Conservation (phyloP, 495 filamentous ascomycete genomes). For the Aspergillus incahuasiensis region DNA sequence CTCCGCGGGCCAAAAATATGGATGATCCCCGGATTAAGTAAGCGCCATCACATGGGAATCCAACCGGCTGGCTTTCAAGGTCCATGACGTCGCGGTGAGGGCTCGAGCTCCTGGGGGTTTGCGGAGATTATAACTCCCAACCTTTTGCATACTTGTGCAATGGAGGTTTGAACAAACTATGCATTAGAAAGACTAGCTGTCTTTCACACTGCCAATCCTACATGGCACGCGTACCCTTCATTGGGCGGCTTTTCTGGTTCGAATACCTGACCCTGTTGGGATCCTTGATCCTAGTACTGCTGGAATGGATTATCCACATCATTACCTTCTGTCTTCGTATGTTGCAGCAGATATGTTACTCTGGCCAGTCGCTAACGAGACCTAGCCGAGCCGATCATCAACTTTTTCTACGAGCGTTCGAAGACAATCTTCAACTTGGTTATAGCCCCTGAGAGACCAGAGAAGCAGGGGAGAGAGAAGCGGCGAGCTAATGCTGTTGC, state of each 20-base stretch:
- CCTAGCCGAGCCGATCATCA: constrained; percentile 69
- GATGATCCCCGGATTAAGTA: constrained; percentile 33
- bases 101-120: not conserved
- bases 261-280: constrained; percentile 84
- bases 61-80: not conserved
- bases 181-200: not conserved
- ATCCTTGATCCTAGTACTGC: constrained; percentile 73
- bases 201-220: not conserved
- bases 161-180: not conserved
- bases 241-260: constrained; percentile 72
- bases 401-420: constrained; percentile 77
- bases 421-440: constrained; percentile 77
- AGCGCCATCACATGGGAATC: constrained; percentile 30
- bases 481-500: constrained; percentile 47
- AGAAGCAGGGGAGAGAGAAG: constrained; percentile 48
- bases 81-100: constrained; percentile 19
- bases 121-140: not conserved
- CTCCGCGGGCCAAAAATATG: constrained; percentile 17
- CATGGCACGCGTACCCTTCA: constrained; percentile 75
- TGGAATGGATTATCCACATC: constrained; percentile 79
- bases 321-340: constrained; percentile 86
- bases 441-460: constrained; percentile 61
- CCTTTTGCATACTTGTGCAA: too few species aligned
- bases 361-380: constrained; percentile 13
- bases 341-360: constrained; percentile 22